Evolutionary conservation across 352 stramenopile genomes (phyloP).

Genomic region (Pythium scleroteichum): DNA sequence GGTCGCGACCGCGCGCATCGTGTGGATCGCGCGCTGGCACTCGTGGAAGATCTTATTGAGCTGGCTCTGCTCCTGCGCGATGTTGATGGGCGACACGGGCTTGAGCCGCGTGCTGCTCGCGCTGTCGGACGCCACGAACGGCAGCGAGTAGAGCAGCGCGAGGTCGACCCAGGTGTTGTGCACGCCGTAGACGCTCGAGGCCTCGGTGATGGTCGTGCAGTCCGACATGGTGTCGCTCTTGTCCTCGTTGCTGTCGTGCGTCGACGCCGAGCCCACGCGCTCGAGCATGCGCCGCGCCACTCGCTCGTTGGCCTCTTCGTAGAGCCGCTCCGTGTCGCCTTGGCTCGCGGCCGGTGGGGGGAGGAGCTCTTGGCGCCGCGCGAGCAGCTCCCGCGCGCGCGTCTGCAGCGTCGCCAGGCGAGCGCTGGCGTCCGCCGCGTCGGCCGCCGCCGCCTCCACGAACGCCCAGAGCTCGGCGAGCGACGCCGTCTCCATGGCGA

Average conservation of each 20-base stretch:
- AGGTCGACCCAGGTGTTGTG: constrained; percentile 84
- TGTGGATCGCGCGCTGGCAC: constrained; percentile 72
- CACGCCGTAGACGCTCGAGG: constrained; percentile 70
- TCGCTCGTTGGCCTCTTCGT: constrained; percentile 62
- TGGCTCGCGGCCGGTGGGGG: neutral
- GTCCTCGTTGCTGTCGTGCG: constrained; percentile 47
- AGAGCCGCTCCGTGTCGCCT: constrained; percentile 14
- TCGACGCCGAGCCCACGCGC: constrained; percentile 19
- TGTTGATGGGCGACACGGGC: constrained; percentile 66
- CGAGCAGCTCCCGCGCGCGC: constrained; percentile 39
- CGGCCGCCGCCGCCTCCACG: constrained; percentile 34
- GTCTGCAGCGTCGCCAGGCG: constrained; percentile 22
- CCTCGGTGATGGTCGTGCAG: constrained; percentile 68
- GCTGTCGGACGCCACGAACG: constrained; percentile 56
- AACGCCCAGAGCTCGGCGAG: constrained; percentile 52
- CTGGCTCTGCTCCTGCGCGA: constrained; percentile 62
- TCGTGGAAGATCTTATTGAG: constrained; percentile 78
- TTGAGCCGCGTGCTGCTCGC: constrained; percentile 38
- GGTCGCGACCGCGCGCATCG: constrained; percentile 69
- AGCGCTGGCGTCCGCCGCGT: constrained; percentile 12
- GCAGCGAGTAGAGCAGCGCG: constrained; percentile 69
- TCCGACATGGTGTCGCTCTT: constrained; percentile 80
- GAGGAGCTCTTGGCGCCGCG: neutral
- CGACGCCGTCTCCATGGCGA: neutral
- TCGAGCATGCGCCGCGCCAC: constrained; percentile 62